Evolutionary conservation across 1,284 basidiomycete species (phyloP), one percentile per base, ranked within the genome.

Genomic region (Rhodotorula mucilaginosa): DNA sequence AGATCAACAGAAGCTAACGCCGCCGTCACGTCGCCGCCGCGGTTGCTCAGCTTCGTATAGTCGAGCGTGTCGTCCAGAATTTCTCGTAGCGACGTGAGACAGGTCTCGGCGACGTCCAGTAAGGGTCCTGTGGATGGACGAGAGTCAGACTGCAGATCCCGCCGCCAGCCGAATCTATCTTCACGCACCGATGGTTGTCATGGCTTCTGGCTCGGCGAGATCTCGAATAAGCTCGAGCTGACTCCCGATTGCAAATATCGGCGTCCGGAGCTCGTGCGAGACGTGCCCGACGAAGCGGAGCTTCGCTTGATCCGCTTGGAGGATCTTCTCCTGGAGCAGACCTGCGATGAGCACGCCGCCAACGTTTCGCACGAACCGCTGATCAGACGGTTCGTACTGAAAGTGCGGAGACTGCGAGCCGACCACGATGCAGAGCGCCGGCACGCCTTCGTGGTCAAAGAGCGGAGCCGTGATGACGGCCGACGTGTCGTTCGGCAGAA

Each of bases 241-340:
- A 2, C 74, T 70, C 47, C 76, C 64, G 44, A 80, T 61, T 2
- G 77, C 77, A 67, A 79, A 78, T 64, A 80, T 74, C 0, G 79
- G 80, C 5, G 78, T 79, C 18, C 80, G 71, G 3, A 80, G 71
- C 57, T 80, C 60, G 65, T 79, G 79, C 49, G 72, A 75, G 65
- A 80, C 77, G 15, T 67, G 65, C 0, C 44, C 47, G 26, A 65
- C 58, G 60, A 80, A 80, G 0, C 76, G 72, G 7, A 78, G 77
- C 64, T 80, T 80, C 12, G 78, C 78, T 16, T 74, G 74, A 48
- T 80, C 79, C 6, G 77, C 78, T 0, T 23, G 44, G 23, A 54
- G 56, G 5, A 59, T 61, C 29, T 58, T 48, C 29, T 65, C 64
- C 48, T 63, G 47, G 48, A 77, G 73, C 31, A 78, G 61, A 3